Conservation (phyloP, 2,329 filamentous ascomycete species). For the Penicillium fuscoglaucum region DNA sequence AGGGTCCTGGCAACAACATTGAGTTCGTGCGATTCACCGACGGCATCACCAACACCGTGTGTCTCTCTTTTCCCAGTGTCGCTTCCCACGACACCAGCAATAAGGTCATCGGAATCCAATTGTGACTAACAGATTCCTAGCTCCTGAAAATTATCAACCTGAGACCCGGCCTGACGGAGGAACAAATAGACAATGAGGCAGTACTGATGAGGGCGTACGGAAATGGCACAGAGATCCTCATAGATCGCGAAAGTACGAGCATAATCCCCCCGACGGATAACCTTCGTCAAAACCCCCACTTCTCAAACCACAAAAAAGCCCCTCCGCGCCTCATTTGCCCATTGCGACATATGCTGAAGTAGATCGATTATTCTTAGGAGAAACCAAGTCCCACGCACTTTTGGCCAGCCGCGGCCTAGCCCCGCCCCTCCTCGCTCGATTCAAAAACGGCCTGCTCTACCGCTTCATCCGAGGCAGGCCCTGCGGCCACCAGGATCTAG, state of each 20-base stretch:
- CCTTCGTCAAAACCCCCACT: neutral
- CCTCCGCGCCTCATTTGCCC: conserved; percentile 26
- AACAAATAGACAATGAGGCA: conserved; percentile 79
- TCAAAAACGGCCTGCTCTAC: conserved; percentile 95
- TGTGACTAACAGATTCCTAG: conserved; percentile 31
- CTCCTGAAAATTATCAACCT: conserved; percentile 53
- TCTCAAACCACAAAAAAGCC: neutral
- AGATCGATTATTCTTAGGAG: conserved; percentile 47
- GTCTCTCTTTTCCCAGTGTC: conserved; percentile 31
- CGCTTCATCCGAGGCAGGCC: conserved; percentile 80
- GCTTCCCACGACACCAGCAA: neutral
- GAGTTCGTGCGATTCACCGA: conserved; percentile 92
- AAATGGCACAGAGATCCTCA: conserved; percentile 88
- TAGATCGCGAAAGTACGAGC: conserved; percentile 84
- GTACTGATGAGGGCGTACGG: conserved; percentile 91
- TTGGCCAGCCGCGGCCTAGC: conserved; percentile 81
- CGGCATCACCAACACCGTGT: conserved; percentile 91
- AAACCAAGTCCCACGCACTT: conserved; percentile 73
- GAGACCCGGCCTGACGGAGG: conserved; percentile 66
- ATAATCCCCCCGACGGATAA: conserved; percentile 7
- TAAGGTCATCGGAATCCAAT: neutral
- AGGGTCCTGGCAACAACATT: conserved; percentile 68
- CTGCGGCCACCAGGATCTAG: conserved; percentile 77
- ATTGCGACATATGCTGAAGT: conserved; percentile 39
- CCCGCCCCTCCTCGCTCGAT: conserved; percentile 82